Base-by-base conservation (phyloP, 176 grass and related monocot genomes). In the Calamus simplicifolius region DNA sequence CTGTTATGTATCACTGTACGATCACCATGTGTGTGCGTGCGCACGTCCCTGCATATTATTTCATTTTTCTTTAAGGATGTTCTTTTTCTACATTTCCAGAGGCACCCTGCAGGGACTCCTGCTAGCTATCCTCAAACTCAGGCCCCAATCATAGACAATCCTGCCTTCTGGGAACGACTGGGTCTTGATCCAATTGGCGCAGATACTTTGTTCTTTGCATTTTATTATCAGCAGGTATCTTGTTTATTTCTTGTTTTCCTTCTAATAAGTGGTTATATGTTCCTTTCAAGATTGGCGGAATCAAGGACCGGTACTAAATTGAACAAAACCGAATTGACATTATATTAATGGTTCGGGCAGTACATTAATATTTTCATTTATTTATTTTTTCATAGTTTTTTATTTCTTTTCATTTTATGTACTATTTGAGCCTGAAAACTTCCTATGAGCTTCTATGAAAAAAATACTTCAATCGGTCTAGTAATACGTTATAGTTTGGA, bases 171-270 rank as follows among this genome's bases (percentile, higher is more conserved):
- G 94, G 94, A 92, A 79, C 80, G 87, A 62, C 66, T 93, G 4
- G 84, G 84, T 62, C 57, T 77, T 31, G 88, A 98, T 80, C 59
- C 94, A 65, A 67, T 89, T 67, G 74, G 88, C 61, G 85, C 88
- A 0, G 94, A 98, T 76, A 75, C 86, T 69, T 61, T 98, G n/a
- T 98, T 98, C 71, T 98, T 98, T 78, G 84, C 94, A 5, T 98
- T 98, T 72, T 98, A 98, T 63, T 89, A 98, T 67, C 94, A 92
- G 68, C 94, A 80, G 79, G 94, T 98, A 49, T 71, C 27, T 51
- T 23, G 49, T 48, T 23, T 23, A 0, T 27, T 8, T 14, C 16
- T 51, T 69, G n/a, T 12, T 64, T 63, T 66, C 38, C 2, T 29
- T 43, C 12, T 43, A 43, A 43, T 13, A 43, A 2, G 35, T 43